Evolutionary conservation across 441 rosid species (phyloP).

Genomic region (Bruguiera hainesii): DNA sequence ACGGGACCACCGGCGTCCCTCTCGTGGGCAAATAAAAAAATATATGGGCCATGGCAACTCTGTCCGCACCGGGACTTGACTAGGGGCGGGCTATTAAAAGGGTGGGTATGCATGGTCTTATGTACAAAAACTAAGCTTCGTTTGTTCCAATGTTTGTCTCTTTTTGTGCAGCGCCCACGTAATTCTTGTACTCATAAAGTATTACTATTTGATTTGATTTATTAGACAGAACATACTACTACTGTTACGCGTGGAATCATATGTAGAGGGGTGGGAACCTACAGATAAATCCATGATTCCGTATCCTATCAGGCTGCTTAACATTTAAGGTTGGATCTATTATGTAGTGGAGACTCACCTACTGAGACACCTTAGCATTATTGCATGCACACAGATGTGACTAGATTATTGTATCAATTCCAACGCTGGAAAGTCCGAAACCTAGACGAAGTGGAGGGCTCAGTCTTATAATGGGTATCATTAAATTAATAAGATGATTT

Average conservation of each 20-base stretch:
- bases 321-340: conserved; percentile 9
- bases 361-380: not conserved
- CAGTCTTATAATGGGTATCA: no score
- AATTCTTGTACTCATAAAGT: not conserved
- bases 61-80: conserved; percentile 3
- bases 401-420: no score
- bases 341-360: conserved; percentile 9
- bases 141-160: conserved; percentile 17
- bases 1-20: conserved; percentile 9
- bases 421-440: no score
- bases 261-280: not conserved
- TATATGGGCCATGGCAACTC: not conserved
- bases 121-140: not conserved
- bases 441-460: no score
- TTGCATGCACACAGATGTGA: no score
- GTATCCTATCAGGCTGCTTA: not conserved
- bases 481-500: not conserved
- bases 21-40: not conserved
- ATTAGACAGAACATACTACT: no score
- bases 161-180: conserved; percentile 22
- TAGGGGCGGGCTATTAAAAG: not conserved
- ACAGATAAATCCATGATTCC: not conserved
- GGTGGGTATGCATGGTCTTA: not conserved
- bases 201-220: no score
- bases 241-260: conserved; percentile 15